A percentile compares a stretch with the other conserved stretches of the same genome.
Evolutionary conservation across 2,329 filamentous ascomycete species (phyloP).

Genomic region (Phaeoacremonium minimum): DNA sequence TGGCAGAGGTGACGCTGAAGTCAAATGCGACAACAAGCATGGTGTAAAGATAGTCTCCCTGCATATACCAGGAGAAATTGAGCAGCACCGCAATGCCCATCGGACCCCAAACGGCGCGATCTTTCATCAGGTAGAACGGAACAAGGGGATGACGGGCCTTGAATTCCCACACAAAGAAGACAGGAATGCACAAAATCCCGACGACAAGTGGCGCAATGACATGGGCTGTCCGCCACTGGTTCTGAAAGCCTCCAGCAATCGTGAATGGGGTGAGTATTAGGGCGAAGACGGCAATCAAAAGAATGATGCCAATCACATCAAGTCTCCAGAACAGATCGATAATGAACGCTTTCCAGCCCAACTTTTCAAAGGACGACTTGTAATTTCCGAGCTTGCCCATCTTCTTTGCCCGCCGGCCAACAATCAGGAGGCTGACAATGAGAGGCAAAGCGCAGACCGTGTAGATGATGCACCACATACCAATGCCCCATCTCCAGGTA

Average conservation of each 20-base stretch:
- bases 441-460: constrained; percentile 53
- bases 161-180: constrained; percentile 45
- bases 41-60: constrained; percentile 61
- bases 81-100: constrained; percentile 53
- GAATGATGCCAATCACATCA: constrained; percentile 38
- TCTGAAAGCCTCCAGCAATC: constrained; percentile 35
- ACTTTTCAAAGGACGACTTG: constrained; percentile 22
- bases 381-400: constrained; percentile 38
- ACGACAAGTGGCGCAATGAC: constrained; percentile 40
- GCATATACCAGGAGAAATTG: constrained; percentile 58
- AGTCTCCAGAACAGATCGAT: constrained; percentile 41
- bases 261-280: constrained; percentile 40
- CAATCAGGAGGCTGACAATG: constrained; percentile 44
- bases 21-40: constrained; percentile 58
- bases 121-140: constrained; percentile 56
- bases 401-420: constrained; percentile 47
- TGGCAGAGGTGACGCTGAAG: constrained; percentile 51
- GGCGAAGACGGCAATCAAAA: constrained; percentile 40
- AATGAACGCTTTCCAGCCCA: constrained; percentile 25
- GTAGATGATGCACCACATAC: constrained; percentile 63
- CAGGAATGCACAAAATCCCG: constrained; percentile 41
- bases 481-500: constrained; percentile 59
- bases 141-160: constrained; percentile 48
- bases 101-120: constrained; percentile 61
- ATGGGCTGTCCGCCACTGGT: constrained; percentile 29